Conservation (phyloP, 805 yeast genomes). For the Komagataella kurtzmanii region DNA sequence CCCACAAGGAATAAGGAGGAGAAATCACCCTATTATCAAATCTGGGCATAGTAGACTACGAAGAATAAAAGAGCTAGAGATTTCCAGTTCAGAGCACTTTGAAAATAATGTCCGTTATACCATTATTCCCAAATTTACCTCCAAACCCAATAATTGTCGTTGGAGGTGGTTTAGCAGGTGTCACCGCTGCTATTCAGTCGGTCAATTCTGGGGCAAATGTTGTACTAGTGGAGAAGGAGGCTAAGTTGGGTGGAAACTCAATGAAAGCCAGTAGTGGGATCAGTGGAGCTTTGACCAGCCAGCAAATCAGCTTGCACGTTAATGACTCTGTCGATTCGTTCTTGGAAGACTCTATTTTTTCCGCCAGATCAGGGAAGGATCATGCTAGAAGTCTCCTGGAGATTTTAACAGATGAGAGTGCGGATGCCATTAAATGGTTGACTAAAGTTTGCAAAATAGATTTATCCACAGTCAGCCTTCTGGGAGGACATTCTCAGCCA, state of each 20-base stretch:
- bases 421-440: slow-evolving; percentile 62
- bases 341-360: slow-evolving; percentile 49
- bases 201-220: slow-evolving; percentile 36
- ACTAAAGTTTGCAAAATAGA: slow-evolving; percentile 49
- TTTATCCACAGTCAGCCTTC: slow-evolving; percentile 52
- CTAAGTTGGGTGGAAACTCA: slow-evolving; percentile 49
- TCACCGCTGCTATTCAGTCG: slow-evolving; percentile 44
- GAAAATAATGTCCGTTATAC: neutral
- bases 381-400: slow-evolving; percentile 32
- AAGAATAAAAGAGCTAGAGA: neutral
- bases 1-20: neutral
- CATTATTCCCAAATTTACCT: slow-evolving; percentile 9
- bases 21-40: neutral
- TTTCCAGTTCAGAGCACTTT: neutral
- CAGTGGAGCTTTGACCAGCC: slow-evolving; percentile 57
- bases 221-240: slow-evolving; percentile 42
- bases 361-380: slow-evolving; percentile 25
- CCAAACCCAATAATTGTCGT: slow-evolving; percentile 34
- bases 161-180: slow-evolving; percentile 56
- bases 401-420: slow-evolving; percentile 48
- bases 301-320: slow-evolving; percentile 36
- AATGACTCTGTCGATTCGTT: slow-evolving; percentile 48
- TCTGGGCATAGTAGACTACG: neutral
- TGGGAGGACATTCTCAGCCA: slow-evolving; percentile 74
- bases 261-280: slow-evolving; percentile 60